These are phyloP conservation scores for Quercus glauca DNA, from an alignment of 306 rosid genomes.

Conservation along the genomic window DNA sequence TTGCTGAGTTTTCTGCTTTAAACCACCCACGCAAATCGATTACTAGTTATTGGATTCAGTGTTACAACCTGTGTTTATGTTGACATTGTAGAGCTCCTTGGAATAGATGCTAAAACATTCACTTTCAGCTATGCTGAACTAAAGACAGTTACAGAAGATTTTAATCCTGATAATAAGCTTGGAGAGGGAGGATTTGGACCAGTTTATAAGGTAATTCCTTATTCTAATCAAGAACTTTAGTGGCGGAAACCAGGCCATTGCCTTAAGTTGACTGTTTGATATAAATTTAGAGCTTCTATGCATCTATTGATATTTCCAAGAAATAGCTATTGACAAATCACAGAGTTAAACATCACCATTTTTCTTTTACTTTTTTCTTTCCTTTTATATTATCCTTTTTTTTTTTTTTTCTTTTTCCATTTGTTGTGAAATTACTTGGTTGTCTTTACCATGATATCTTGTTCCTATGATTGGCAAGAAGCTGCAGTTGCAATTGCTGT, in stretches of 20 bases:
- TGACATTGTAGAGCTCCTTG: slow-evolving; percentile 51
- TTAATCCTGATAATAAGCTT: slow-evolving; percentile 50
- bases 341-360: background rate
- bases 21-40: background rate
- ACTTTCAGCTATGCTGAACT: slow-evolving; percentile 63
- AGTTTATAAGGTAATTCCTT: slow-evolving; percentile 54
- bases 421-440: background rate
- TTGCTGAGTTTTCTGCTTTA: background rate
- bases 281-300: background rate
- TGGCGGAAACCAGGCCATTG: background rate
- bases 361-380: background rate
- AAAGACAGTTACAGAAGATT: slow-evolving; percentile 60
- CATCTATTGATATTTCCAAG: background rate
- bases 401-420: background rate
- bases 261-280: background rate
- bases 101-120: slow-evolving; percentile 59
- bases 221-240: too few species aligned
- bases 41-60: background rate
- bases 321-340: background rate
- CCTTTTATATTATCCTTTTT: background rate
- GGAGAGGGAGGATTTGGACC: slow-evolving; percentile 95
- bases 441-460: background rate
- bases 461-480: background rate
- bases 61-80: slow-evolving; percentile 8
- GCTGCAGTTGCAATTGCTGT: background rate